Evolutionary conservation across 768 basidiomycete genomes (phyloP).

Genomic region (Fomitopsis serialis): DNA sequence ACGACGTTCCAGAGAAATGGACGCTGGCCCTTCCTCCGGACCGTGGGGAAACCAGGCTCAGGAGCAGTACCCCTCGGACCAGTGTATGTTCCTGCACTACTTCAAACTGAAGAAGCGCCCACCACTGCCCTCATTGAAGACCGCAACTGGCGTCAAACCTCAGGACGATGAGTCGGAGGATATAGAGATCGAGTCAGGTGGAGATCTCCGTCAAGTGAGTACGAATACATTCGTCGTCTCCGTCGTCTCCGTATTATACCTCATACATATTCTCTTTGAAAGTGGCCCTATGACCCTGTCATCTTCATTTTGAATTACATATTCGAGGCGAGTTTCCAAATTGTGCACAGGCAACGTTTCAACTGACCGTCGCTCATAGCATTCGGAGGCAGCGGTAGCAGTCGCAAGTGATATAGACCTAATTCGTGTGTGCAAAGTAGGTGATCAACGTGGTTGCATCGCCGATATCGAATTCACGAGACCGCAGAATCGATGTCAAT

Average conservation of each 20-base stretch:
- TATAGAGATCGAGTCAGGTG: conserved; percentile 3
- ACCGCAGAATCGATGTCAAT: neutral
- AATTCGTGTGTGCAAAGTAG: conserved; percentile 5
- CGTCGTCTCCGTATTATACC: too few relatives aligned
- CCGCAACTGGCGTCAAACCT: conserved; percentile 8
- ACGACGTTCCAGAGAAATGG: neutral
- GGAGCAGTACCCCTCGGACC: neutral
- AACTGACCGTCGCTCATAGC: conserved; percentile 1
- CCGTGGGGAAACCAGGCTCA: neutral
- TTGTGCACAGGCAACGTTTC: too few relatives aligned
- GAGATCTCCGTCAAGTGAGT: neutral
- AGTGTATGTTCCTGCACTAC: conserved; percentile 13
- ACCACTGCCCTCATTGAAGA: neutral
- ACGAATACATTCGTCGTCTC: neutral
- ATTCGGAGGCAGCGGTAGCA: conserved; percentile 8
- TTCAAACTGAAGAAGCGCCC: conserved; percentile 10
- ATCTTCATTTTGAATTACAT: conserved; percentile 11
- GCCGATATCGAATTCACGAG: neutral
- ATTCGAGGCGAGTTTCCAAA: neutral
- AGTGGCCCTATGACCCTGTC: conserved; percentile 9
- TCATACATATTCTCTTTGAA: neutral
- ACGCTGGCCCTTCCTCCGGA: neutral
- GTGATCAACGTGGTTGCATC: neutral
- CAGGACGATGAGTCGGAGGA: neutral
- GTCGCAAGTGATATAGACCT: conserved; percentile 10